Base-by-base conservation (phyloP, 75 land plant genomes). In the Adiantum capillusveneris region DNA sequence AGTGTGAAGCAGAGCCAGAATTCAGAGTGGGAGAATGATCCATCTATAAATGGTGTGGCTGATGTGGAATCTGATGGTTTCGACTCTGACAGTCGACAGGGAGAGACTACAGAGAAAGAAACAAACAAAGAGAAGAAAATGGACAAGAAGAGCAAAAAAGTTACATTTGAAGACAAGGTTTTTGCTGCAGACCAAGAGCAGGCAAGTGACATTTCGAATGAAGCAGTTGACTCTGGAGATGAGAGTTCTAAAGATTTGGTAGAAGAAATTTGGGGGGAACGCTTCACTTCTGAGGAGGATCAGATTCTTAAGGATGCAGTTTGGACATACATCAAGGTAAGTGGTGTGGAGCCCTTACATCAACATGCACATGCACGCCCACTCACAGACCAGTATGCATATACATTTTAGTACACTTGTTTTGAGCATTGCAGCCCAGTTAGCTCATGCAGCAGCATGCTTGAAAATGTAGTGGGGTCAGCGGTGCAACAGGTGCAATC, bases 281-380 rank as follows among this genome's bases (percentile, higher is more conserved):
- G 58, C 46, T 75, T 58, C 44, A 42, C 69, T 29, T 9, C 52
- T 19, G 65, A 73, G 50, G 75, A 73, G 31, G 75, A 73, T 61
- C 53, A 67, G 34, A 25, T 25, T 31, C 25, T 73, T 52, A 73
- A 60, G 51, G 19, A 73, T 52, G 64, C 69, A 30, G 48, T 73
- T 11, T 29, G 22, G 16, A 31, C 59, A 0, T 73, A 66, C 45
- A 66, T 73, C 63, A 37, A 60, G 63, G 75, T 73, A 37, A 49
- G 55, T n/a, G n/a, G n/a, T n/a, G n/a, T n/a, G n/a, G n/a, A n/a
- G n/a, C n/a, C n/a, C n/a, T n/a, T n/a, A n/a, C n/a, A n/a, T n/a
- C n/a, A n/a, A n/a, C n/a, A n/a, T n/a, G n/a, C n/a, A n/a, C n/a
- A n/a, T n/a, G n/a, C n/a, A n/a, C n/a, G n/a, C n/a, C n/a, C n/a